Evolutionary conservation across 2,329 filamentous ascomycete species (phyloP), one percentile per base, ranked within the genome.

Genomic region (Alternaria sp.): DNA sequence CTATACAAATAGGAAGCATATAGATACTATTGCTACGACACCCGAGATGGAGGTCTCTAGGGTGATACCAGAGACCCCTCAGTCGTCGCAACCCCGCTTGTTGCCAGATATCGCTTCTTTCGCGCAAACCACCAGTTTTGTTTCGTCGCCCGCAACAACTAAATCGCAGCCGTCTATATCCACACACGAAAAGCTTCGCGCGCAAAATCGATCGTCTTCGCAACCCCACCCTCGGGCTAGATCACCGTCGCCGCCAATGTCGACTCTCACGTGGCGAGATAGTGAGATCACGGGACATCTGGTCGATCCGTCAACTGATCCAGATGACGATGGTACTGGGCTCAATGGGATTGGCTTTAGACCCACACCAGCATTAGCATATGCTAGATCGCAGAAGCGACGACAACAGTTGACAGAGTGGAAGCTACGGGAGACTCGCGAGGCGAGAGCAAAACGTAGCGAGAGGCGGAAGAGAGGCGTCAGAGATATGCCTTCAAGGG

Each of bases 311-410:
- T 67, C 82, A 3, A 81, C 78, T 5, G 85, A 87, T 54, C 84
- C 85, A 7, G 84, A 83, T 39, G 87, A 89, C 68, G 87, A 89
- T 71, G 87, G 87, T 3, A 85, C 86, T 55, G 87, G 87, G 5
- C 84, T 89, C 63, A 89, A 89, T 67, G 87, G 87, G 2, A 82
- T 89, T 57, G 87, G 87, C 0, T 89, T 89, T 74, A 83, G 82
- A 59, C 87, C 87, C 4, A 89, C 87, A 2, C 82, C 87, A 16
- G 84, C 86, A 41, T 83, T 87, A 30, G 86, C 86, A 1, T 85
- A 85, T 76, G 83, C 83, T 16, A 78, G 87, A 48, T 81, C 82
- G 42, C 84, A 87, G 72, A 84, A 81, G 68, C 80, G 87, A 57
- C 82, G 84, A 71, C 84, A 85, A 73, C 87, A 89, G 71, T 76